Percentiles rank a stretch among this genome's conserved stretches.
Conservation (phyloP, 495 filamentous ascomycete species). For the Penicillium lividum region DNA sequence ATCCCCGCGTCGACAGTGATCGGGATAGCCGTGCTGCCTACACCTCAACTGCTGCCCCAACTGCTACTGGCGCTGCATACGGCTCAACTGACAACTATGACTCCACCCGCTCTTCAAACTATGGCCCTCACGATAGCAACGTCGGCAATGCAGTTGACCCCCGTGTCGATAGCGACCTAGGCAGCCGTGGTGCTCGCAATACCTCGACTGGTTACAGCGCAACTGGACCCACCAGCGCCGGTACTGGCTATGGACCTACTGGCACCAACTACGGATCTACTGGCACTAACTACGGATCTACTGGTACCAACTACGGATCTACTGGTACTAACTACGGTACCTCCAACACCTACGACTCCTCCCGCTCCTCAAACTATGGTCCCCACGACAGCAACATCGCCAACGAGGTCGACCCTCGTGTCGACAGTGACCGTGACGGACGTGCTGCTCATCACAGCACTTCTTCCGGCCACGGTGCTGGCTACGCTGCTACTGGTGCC, state of each 20-base stretch:
- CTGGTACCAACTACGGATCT: slow-evolving; percentile 1
- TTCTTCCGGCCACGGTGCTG: slow-evolving; percentile 7
- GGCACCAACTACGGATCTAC: background rate
- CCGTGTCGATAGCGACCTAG: slow-evolving; percentile 38
- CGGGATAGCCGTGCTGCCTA: slow-evolving; percentile 1
- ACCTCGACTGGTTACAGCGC: background rate
- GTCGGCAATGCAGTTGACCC: slow-evolving; percentile 50
- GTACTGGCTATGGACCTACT: slow-evolving; percentile 6
- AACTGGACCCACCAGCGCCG: background rate
- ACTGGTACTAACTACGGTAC: background rate
- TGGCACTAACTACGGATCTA: slow-evolving; percentile 1
- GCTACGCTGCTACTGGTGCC: slow-evolving; percentile 10
- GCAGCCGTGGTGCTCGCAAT: slow-evolving; percentile 2
- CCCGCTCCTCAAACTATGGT: slow-evolving; percentile 21
- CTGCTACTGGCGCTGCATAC: slow-evolving; percentile 15
- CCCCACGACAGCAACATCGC: slow-evolving; percentile 24
- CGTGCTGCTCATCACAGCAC: slow-evolving; percentile 1
- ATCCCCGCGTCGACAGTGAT: slow-evolving; percentile 25
- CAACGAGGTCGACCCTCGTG: slow-evolving; percentile 14
- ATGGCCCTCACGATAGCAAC: slow-evolving; percentile 47
- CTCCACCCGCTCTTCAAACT: slow-evolving; percentile 20
- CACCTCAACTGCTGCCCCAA: slow-evolving; percentile 8
- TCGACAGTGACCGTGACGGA: slow-evolving; percentile 9
- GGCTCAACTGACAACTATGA: slow-evolving; percentile 1
- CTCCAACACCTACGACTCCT: slow-evolving; percentile 6